Evolutionary conservation across 805 yeast species (phyloP), one percentile per base, ranked within the genome.

Genomic region (Saturnispora hagleri): DNA sequence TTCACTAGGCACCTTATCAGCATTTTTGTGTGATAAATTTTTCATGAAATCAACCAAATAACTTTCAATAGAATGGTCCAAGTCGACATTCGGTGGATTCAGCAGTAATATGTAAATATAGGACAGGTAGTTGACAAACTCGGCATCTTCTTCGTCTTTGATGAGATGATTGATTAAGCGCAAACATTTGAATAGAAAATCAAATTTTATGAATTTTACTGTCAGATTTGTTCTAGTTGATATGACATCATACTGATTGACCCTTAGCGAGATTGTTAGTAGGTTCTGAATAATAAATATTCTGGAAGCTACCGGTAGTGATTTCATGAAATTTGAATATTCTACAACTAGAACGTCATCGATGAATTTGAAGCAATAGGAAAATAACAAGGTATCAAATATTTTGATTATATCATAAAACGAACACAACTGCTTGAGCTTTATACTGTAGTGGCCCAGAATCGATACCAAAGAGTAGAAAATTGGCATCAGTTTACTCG

Each of bases 31-130:
- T 3, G 34, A 28, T 2, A 18, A 5, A 44, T 46, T 22, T 4
- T 27, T 20, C 12, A 41, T 28, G 7, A 28, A n/a, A 12, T 27
- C 9, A 13, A 26, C 42, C 22, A 48, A 43, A 20, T n/a, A 18
- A 15, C 22, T 33, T 12, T 42, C 17, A 9, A n/a, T n/a, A 3
- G 42, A 31, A 28, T 47, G 20, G n/a, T 17, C n/a, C 9, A 47
- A n/a, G 22, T 41, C 26, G 18, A 47, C 33, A 43, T 48, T 48
- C 8, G 43, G 43, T 9, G 51, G 51, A 13, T 48, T 42, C 20
- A 48, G 26, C 12, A 48, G 22, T 17, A 43, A n/a, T 8, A 48
- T 33, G 24, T 42, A 48, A 6, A 48, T 43, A 7, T 26, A 20
- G 2, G 27, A 45, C 10, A 34, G 10, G 26, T 34, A 45, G 15